Base-by-base conservation (phyloP, 768 basidiomycete species). In the Tricholoma furcatifolium region DNA sequence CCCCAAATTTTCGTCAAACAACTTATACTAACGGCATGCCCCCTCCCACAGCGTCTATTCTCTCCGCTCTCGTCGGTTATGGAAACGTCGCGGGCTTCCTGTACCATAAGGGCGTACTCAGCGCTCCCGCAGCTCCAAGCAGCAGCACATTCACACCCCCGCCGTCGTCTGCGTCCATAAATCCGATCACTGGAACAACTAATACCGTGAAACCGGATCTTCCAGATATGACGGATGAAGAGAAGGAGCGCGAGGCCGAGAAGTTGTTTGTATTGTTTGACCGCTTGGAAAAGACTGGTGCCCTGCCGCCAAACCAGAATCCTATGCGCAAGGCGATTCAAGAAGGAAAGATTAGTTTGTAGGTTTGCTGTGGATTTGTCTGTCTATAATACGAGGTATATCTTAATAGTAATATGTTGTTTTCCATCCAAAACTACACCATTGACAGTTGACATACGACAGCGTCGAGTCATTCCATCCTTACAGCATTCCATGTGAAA, bases 61-160 rank as follows among this genome's bases (percentile, higher is more conserved):
- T 98, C 14, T 81, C 83, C n/a, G 79, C 83, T 4, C 81, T 88
- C 40, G 80, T 97, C 47, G 96, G 96, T 6, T 99, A 99, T 61
- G 96, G 96, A 38, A 94, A 94, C 65, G 93, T 94, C 38, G 93
- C 94, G 0, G 97, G 97, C 1, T 90, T 93, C 77, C 77, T 99
- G 21, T 95, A 93, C 74, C 85, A 89, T 65, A 95, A 93, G 64
- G 94, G 93, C 14, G 78, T 98, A 60, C 76, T 89, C 63, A 78
- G 68, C 50, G 79, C 83, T 6, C 88, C 85, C 1, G 75, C 76
- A 23, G 38, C 54, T 11, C 55, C 65, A 62, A 17, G 62, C 65
- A 43, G 58, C 20, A 58, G 50, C 62, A 50, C 72, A 55, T 62
- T 71, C 15, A 62, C 65, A 10, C 60, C 70, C 9, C 64, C 74